Base-by-base conservation (phyloP, 2,329 filamentous ascomycete genomes). In the Cercospora sojina region DNA sequence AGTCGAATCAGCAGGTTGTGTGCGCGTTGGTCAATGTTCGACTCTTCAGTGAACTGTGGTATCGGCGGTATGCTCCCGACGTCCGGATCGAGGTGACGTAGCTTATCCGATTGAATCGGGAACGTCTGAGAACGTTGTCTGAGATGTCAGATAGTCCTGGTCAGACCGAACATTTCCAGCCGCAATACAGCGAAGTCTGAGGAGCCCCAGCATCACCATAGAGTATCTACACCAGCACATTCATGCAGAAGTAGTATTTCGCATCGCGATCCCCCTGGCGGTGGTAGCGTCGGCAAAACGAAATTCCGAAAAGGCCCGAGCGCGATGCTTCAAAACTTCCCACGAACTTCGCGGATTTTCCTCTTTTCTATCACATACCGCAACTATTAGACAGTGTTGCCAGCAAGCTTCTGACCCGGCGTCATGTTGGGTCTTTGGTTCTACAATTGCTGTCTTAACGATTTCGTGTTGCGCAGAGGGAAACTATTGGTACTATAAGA, bases 401-500 rank as follows among this genome's bases (percentile, higher is more conserved):
- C 60, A 63, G 60, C 60, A 63, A 38, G 60, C 60, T 63, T 63
- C 49, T 63, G 60, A 38, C 49, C 32, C 60, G 35, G 51, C 51
- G 60, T 63, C 60, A 63, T 63, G 60, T 55, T 63, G 60, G 60
- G 60, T 51, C 60, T 41, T 63, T 43, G 60, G 60, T 63, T 63
- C 20, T 43, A 55, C 51, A 18, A 65, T 71, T 71, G 69, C 68
- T 67, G 68, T 64, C 53, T 65, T 69, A 69, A 38, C 69, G 71
- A 73, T 73, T 73, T 67, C 63, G 68, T 55, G 69, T 66, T 61
- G 70, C 71, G 71, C 59, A 73, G 71, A 73, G 67, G 67, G 63
- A 71, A 64, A 67, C 71, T 51, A 65, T 69, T 60, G 71, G 69
- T 67, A 71, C 69, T 66, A 73, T 73, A 73, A 73, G 71, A 73